Evolutionary conservation across 2,329 filamentous ascomycete species (phyloP), one percentile per base, ranked within the genome.

Genomic region (Thelonectria olida): DNA sequence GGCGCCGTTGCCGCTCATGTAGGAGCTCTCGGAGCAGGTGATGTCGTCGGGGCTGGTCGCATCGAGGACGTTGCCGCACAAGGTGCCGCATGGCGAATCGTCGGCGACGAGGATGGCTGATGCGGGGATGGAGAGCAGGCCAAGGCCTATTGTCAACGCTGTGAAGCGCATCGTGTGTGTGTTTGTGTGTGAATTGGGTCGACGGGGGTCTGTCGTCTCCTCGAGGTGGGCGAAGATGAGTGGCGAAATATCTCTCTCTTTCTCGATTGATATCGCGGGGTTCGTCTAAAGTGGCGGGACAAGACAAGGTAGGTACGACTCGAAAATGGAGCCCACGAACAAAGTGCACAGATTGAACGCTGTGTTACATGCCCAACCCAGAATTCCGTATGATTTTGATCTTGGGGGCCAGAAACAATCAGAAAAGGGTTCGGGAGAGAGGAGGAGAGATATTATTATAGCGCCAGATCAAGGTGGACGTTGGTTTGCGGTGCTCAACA

Each of bases 61-160:
- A 12, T 77, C 74, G 36, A 84, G 77, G 5, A 83, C 80, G 58
- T 88, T 88, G 71, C 85, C 85, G 72, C 85, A 88, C 31, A 78
- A 74, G 23, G 75, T 73, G 34, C 75, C 73, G 73, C 85, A 88
- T 15, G 82, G 80, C 20, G 85, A 88, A 31, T 75, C 75, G 0
- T 77, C 66, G 0, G 82, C 74, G 42, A 84, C 82, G 28, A 84
- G 72, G 22, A 87, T 67, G 7, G 75, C 72, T 15, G 50, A 62
- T 10, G 58, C 67, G 4, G 61, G 50, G 6, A 65, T 55, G 22
- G 28, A 4, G 28, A 68, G 53, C 19, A 69, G 25, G 51, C 65
- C 51, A 28, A 73, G 41, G 45, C 41, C 63, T 36, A 68, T 63
- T 19, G 67, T 36, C 15, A 68, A 58, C 3, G 54, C 44, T 7